phyloP scores from a whole-genome alignment of 768 basidiomycete species.

The Hygrocybe punicea region DNA sequence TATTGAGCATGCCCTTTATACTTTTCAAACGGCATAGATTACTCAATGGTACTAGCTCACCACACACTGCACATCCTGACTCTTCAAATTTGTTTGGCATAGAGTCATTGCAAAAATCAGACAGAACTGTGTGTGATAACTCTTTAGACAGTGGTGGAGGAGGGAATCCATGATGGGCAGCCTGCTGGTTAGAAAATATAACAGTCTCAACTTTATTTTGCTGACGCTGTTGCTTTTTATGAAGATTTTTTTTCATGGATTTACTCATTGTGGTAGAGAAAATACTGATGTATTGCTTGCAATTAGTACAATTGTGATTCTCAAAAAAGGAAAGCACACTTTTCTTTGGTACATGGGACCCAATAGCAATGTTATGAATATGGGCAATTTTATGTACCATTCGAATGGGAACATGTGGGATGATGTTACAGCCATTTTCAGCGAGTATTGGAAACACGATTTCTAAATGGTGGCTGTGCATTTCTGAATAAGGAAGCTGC shows the following conservation, averaged over 20 bases:
- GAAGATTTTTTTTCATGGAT: neutral
- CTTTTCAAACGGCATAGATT: slow-evolving; percentile 9
- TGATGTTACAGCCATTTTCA: too few species aligned
- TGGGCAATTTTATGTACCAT: neutral
- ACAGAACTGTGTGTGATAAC: neutral
- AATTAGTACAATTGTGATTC: neutral
- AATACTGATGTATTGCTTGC: neutral
- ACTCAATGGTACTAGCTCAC: slow-evolving; percentile 10
- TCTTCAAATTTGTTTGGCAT: slow-evolving; percentile 18
- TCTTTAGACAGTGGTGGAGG: neutral
- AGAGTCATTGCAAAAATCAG: slow-evolving; percentile 1
- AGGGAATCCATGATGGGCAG: slow-evolving; percentile 11
- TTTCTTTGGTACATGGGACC: neutral
- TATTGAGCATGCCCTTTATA: slow-evolving; percentile 3
- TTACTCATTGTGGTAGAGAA: neutral
- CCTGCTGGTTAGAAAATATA: slow-evolving; percentile 16
- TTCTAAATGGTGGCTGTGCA: too few species aligned
- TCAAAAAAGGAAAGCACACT: neutral
- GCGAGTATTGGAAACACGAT: too few species aligned
- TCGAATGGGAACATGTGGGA: neutral
- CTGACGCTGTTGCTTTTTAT: neutral
- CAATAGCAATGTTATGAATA: neutral
- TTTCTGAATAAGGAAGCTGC: too few species aligned
- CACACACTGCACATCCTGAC: slow-evolving; percentile 33
- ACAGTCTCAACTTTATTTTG: neutral